Conservation (phyloP, 2,329 filamentous ascomycete genomes). For the Hypoxylon sp. region DNA sequence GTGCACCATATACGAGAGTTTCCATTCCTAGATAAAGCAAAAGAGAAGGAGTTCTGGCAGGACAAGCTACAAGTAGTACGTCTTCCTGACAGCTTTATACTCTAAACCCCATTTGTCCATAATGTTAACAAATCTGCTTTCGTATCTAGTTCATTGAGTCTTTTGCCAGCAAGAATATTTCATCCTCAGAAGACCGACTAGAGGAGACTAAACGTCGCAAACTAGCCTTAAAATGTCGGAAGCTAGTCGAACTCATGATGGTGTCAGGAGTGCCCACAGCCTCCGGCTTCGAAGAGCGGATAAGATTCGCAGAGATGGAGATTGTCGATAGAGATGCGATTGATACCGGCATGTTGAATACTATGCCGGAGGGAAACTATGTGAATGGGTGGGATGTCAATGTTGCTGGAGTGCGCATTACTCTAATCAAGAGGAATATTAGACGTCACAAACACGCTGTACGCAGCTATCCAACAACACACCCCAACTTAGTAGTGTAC, state of each 20-base stretch:
- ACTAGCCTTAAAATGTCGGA: constrained; percentile 89
- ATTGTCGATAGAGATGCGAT: constrained; percentile 94
- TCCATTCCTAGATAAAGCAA: constrained; percentile 94
- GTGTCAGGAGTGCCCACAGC: constrained; percentile 95
- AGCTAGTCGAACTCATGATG: constrained; percentile 99
- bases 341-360: constrained; percentile 86
- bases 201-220: constrained; percentile 97
- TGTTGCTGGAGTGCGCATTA: constrained; percentile 85
- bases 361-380: constrained; percentile 87
- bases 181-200: constrained; percentile 91
- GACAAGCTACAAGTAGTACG: constrained; percentile 92
- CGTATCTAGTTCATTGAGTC: constrained; percentile 86
- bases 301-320: constrained; percentile 95
- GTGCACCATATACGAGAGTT: constrained; percentile 98
- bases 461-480: constrained; percentile 49
- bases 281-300: constrained; percentile 96
- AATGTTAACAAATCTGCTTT: constrained; percentile 8
- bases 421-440: constrained; percentile 83
- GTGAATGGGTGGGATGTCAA: constrained; percentile 98
- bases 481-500: constrained; percentile 1
- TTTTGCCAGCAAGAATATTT: constrained; percentile 96
- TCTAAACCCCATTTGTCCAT: no score
- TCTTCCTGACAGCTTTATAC: no score
- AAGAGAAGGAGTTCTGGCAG: constrained; percentile 99
- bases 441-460: constrained; percentile 91